Base-by-base conservation (phyloP, 257 asterid genomes). In the Linderniella brevidens region DNA sequence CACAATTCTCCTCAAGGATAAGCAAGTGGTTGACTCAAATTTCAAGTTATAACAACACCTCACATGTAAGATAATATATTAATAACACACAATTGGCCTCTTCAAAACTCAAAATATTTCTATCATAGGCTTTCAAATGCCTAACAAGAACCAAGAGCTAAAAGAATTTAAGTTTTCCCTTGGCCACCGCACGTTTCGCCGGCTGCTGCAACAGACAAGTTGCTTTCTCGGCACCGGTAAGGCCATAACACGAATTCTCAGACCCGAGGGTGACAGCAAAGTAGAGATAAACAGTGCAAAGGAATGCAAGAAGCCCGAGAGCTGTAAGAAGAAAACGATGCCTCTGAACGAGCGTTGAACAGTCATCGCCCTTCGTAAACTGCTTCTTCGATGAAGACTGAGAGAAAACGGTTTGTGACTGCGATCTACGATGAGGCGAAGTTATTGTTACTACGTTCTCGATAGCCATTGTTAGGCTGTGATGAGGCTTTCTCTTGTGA, bases 211-310 rank as follows among this genome's bases (percentile, higher is more conserved):
- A 58, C 50, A 38, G 68, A 48, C 93, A 81, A 1, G 76, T 25
- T 4, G 64, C 74, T 64, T 73, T 75, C 46, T 57, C 61, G 15
- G 72, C 47, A 13, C 82, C 82, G 0, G 54, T 37, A 65, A 78
- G 57, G 18, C 67, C 77, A 25, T 72, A 69, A 55, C 93, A 81
- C 0, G 13, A 15, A 59, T 69, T 64, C n/a, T 45, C 40, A 0
- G 58, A 53, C 4, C 80, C 82, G 11, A 81, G 68, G 48, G 92
- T 81, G 58, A 78, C 72, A 0, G 92, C 92, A 60, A 81, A 81
- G 75, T 81, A 81, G 14, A 81, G 92, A 75, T 81, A 81, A 46
- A 78, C 32, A 8, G 76, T 70, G 78, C 86, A 81, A 11, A 81
- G 63, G 46, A 75, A 65, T 0, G 76, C 59, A 15, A 81, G 76